Evolutionary conservation across 1,139 yeast species (phyloP), one percentile per base, ranked within the genome.

Genomic region (Blastobotrys buckinghamii): DNA sequence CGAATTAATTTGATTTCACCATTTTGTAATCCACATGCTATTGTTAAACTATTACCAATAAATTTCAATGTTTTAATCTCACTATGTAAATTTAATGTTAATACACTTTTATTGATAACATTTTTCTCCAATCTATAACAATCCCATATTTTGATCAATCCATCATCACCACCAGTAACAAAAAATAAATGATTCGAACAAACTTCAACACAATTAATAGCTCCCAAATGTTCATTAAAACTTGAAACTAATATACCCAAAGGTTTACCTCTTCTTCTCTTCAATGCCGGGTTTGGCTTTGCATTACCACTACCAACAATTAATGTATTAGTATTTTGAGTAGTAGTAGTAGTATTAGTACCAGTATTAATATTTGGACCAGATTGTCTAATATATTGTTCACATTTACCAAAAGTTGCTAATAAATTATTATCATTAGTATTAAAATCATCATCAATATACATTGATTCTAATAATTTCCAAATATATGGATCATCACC

Each of bases 131-230:
- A 67, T 50, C 81, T 77, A 13, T 70, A 62, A 1, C 82, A 68
- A 59, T 88, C 95, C 97, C 97, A 92, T 0, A 92, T 66, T 54
- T 79, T 82, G 41, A 92, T 60, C 2, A 69, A 59, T 0, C 97
- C 97, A 44, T 76, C 74, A 41, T 81, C 83, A 4, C 94, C 85
- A 2, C 90, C 96, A 0, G 94, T 82, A 1, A 88, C 70, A 56
- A 92, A 82, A 57, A 78, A 84, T 37, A 77, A 77, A 19, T 79
- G 76, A 39, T 83, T 80, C 0, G 88, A 84, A 10, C 70, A 60
- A 0, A 78, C 76, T 2, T 74, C 76, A 9, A 89, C 65, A 40
- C 82, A 70, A 24, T 75, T 81, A 12, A 89, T 70, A 1, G 78
- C 63, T 8, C 69, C 69, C 13, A 69, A 67, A 55, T 81, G 85